These are phyloP conservation scores for Talaromyces pinophilus DNA, from an alignment of 2,329 filamentous ascomycete genomes.

Conservation along the genomic window DNA sequence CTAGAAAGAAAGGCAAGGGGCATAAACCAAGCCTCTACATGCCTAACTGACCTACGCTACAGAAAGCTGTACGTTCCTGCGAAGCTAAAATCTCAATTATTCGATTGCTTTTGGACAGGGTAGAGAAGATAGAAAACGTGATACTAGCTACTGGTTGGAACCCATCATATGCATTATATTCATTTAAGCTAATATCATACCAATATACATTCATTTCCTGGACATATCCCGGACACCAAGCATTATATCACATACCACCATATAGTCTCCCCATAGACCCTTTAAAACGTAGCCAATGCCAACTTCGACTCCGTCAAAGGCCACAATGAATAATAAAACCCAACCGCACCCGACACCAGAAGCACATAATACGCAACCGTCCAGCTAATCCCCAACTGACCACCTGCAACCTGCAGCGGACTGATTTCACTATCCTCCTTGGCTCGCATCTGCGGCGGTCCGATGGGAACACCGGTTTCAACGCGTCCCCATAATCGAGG, in stretches of 20 bases:
- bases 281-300: constrained; percentile 39
- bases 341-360: constrained; percentile 68
- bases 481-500: constrained; percentile 83
- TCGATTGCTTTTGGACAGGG: no score
- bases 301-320: constrained; percentile 62
- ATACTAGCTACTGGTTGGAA: background rate
- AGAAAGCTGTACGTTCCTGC: no score
- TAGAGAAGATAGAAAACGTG: no score
- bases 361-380: constrained; percentile 77
- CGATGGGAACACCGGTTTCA: constrained; percentile 51
- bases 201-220: background rate
- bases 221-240: background rate
- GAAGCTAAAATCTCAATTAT: no score
- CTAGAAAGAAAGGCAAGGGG: no score
- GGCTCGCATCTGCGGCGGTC: constrained; percentile 38
- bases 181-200: background rate
- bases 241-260: background rate
- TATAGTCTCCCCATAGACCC: background rate
- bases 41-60: no score
- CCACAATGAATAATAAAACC: constrained; percentile 73
- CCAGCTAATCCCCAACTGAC: constrained; percentile 55
- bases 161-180: background rate
- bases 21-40: no score
- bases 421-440: constrained; percentile 41
- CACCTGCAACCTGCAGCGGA: constrained; percentile 25